Evolutionary conservation across 305 asterid species (phyloP).

Genomic region (Stenogyne calaminthoides): DNA sequence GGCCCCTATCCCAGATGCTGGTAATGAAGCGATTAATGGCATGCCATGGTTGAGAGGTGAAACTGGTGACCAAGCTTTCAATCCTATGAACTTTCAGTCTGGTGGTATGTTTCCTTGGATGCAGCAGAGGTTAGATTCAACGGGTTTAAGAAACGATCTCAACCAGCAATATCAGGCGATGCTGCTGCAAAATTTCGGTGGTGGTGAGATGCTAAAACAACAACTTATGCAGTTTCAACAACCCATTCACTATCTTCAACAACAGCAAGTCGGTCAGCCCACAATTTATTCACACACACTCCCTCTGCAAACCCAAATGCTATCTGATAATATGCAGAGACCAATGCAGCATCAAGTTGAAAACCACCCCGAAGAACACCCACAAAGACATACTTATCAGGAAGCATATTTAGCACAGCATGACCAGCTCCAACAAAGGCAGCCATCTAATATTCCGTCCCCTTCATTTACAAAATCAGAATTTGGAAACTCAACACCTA

Average conservation of each 20-base stretch:
- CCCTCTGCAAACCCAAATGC: constrained; percentile 52
- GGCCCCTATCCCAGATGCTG: constrained; percentile 51
- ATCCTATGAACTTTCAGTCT: constrained; percentile 66
- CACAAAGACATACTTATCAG: constrained; percentile 54
- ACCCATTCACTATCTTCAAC: constrained; percentile 55
- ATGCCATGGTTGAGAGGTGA: constrained; percentile 90
- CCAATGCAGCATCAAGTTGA: constrained; percentile 44
- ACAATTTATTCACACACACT: constrained; percentile 42
- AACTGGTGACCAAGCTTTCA: constrained; percentile 70
- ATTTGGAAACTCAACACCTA: constrained; percentile 43
- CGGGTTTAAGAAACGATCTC: constrained; percentile 60
- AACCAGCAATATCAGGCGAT: constrained; percentile 85
- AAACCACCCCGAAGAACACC: constrained; percentile 44
- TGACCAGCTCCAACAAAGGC: constrained; percentile 71
- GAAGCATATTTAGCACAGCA: constrained; percentile 57
- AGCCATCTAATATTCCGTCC: constrained; percentile 59
- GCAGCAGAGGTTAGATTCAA: constrained; percentile 83
- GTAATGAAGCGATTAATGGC: constrained; percentile 65
- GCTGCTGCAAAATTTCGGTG: constrained; percentile 69
- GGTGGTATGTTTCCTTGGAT: constrained; percentile 79
- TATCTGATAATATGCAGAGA: constrained; percentile 49
- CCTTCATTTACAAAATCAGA: constrained; percentile 70
- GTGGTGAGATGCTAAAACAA: constrained; percentile 66
- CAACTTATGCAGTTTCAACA: constrained; percentile 77
- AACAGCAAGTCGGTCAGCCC: constrained; percentile 45